Conservation (phyloP, 331 rosid genomes). For the Ulmus americana region DNA sequence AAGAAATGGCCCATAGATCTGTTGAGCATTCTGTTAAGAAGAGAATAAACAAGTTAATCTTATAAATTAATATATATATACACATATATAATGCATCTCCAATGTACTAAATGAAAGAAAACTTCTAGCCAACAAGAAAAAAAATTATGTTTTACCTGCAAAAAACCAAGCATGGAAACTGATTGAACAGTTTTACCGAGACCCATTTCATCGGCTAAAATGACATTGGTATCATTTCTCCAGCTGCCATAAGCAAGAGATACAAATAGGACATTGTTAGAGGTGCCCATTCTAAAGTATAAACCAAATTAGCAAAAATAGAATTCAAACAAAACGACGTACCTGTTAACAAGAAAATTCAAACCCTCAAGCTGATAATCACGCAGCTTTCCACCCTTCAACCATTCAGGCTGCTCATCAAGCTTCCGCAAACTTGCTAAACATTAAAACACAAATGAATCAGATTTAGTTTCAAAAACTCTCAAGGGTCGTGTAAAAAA, state of each 20-base stretch:
- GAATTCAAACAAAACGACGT: slow-evolving; percentile 14
- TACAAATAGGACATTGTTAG: slow-evolving; percentile 23
- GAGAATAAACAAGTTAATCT: slow-evolving; percentile 1
- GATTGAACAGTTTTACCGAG: slow-evolving; percentile 99
- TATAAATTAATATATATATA: too few species aligned
- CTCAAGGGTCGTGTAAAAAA: too few species aligned
- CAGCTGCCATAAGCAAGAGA: slow-evolving; percentile 55
- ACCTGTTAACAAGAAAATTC: slow-evolving; percentile 99
- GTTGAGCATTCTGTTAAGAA: slow-evolving; percentile 82
- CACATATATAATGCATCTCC: neutral
- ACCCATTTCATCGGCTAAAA: slow-evolving; percentile 99
- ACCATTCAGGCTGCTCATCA: slow-evolving; percentile 96
- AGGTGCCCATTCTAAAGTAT: slow-evolving; percentile 6
- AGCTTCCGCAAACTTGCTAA: slow-evolving; percentile 96
- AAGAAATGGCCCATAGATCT: slow-evolving; percentile 93
- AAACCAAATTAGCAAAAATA: neutral
- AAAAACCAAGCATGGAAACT: slow-evolving; percentile 98
- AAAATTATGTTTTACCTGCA: slow-evolving; percentile 54
- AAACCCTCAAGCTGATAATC: slow-evolving; percentile 99
- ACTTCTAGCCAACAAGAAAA: slow-evolving; percentile 7
- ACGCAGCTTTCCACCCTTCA: slow-evolving; percentile 95
- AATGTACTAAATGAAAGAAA: neutral
- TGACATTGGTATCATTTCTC: slow-evolving; percentile 98
- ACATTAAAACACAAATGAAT: slow-evolving; percentile 23
- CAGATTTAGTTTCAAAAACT: too few species aligned